Evolutionary conservation across 2,329 filamentous ascomycete genomes (phyloP), one percentile per base, ranked within the genome.

Genomic region (Phialophora chinensis): DNA sequence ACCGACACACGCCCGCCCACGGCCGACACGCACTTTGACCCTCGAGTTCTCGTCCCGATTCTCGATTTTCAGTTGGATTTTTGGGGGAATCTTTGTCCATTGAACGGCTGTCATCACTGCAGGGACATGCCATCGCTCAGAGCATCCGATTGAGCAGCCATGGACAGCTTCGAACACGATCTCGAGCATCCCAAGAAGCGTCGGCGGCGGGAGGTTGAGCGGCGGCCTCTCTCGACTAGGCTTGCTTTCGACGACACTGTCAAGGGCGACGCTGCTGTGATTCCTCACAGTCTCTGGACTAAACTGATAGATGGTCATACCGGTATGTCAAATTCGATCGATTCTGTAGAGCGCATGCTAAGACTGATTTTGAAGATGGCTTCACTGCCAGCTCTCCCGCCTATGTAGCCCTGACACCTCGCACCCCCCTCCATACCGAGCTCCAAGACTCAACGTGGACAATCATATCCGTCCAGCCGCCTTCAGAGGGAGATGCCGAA

Each of bases 181-280:
- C 74, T 78, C 38, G 80, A 81, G 62, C 79, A 83, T 70, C 79
- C 83, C 65, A 85, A 83, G 76, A 80, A 84, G 71, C 82, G 84
- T 70, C 78, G 82, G 65, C 81, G 82, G 74, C 82, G 84, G 69
- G 72, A 72, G 17, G 69, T 74, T 14, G 77, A 81, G 71, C 79
- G 82, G 63, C 77, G 81, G 62, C 82, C 93, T 52, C 84, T 96
- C 66, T 86, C 91, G 66, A 93, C 92, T 64, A 88, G 91, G 65
- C 84, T 98, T 59, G 86, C 96, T 44, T 87, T 97, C 64, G 93
- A 97, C 78, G 91, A 93, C 75, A 90, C 91, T 77, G 84, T 96
- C 73, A 91, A 90, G 79, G 92, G 91, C 61, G 92, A 97, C 75
- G 85, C 93, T 68, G 95, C 93, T 69, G 86, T 95, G 70, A 79